Conservation (phyloP, 1,284 basidiomycete genomes). For the Trametes polyzona region DNA sequence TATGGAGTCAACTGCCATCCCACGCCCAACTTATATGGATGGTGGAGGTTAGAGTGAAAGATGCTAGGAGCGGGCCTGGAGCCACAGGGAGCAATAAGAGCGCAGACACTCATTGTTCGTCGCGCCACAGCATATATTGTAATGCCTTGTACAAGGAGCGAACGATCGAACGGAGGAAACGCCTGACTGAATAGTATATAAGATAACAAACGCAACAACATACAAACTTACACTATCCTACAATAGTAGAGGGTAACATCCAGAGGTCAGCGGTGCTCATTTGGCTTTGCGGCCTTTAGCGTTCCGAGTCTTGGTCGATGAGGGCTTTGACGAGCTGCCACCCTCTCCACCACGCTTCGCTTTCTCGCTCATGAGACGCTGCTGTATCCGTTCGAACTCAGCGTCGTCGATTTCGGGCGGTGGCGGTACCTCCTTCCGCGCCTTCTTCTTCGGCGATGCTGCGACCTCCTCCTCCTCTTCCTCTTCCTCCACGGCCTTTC, state of each 20-base stretch:
- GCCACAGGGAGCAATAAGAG: no score
- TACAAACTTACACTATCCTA: conserved; percentile 21
- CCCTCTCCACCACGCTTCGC: conserved; percentile 40
- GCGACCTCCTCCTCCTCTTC: conserved; percentile 44
- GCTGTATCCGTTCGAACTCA: conserved; percentile 67
- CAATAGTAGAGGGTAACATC: conserved; percentile 1
- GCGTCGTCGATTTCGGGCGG: conserved; percentile 69
- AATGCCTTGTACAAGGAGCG: no score
- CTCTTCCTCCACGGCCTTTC: conserved; percentile 37
- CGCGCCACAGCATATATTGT: no score
- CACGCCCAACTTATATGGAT: no score
- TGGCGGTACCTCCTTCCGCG: conserved; percentile 41
- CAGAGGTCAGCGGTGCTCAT: no score
- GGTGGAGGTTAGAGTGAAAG: no score
- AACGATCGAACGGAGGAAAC: background rate
- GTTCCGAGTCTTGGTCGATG: conserved; percentile 14
- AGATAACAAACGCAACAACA: conserved; percentile 5
- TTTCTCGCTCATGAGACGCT: conserved; percentile 55
- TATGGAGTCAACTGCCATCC: no score
- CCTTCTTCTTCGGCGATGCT: conserved; percentile 56
- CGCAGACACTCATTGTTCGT: no score
- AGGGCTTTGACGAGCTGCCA: conserved; percentile 25
- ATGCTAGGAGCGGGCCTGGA: no score
- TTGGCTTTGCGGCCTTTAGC: conserved; percentile 29
- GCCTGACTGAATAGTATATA: background rate